Evolutionary conservation across 257 asterid genomes (phyloP).

Genomic region (Solanum stenotomum): DNA sequence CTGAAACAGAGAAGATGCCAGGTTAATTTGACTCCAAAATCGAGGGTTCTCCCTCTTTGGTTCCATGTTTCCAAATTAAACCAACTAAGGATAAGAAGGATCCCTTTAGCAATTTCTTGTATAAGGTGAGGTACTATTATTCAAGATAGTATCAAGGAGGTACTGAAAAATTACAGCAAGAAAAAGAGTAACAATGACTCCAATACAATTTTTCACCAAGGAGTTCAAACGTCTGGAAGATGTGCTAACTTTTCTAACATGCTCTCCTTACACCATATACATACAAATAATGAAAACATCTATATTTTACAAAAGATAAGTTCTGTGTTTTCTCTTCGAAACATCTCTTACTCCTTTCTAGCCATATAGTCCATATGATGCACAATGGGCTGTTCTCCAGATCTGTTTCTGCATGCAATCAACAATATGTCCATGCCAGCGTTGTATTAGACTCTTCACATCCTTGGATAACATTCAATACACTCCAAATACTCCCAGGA

Average conservation of each 20-base stretch:
- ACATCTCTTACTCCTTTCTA: background rate
- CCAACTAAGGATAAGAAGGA: background rate
- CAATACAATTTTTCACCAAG: background rate
- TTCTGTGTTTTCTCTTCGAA: background rate
- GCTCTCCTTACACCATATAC: background rate
- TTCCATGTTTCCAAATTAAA: background rate
- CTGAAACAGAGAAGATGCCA: conserved; percentile 31
- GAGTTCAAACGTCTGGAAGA: background rate
- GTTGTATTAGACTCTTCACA: background rate
- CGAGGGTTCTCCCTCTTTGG: conserved; percentile 3
- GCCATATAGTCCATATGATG: background rate
- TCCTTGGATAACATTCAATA: background rate
- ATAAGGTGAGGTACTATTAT: background rate
- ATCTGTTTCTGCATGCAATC: background rate
- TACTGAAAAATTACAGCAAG: background rate
- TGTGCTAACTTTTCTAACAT: background rate
- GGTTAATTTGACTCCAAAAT: background rate
- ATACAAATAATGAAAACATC: background rate
- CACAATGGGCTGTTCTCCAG: background rate
- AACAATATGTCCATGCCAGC: background rate
- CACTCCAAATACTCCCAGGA: background rate
- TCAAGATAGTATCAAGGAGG: background rate
- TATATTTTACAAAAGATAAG: background rate
- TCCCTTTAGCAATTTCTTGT: background rate
- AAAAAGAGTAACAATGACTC: background rate